Evolutionary conservation across 345 rosid genomes (phyloP), one percentile per base, ranked within the genome.

Genomic region (Melastoma malabathricum): DNA sequence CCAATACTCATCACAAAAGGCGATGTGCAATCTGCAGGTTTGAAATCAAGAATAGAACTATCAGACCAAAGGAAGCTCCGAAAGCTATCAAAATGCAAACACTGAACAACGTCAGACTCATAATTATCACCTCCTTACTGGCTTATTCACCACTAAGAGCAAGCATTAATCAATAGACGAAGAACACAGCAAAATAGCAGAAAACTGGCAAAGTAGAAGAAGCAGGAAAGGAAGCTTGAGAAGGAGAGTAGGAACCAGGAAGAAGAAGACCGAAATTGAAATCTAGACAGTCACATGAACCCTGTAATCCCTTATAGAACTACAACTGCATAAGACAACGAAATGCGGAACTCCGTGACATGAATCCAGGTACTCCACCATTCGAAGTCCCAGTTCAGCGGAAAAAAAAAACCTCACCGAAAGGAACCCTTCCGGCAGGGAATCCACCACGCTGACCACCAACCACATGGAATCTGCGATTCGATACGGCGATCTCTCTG

Each of bases 1-100:
- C 86, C 87, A 18, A 75, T 44, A 17, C 72, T 65, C 65, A 70
- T 58, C 2, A 60, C 68, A 14, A 78, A 71, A 52, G 70, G 60
- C 44, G 74, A 74, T 51, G 53, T 43, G 52, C 16, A 64, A 54
- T 65, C 97, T 89, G 64, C 15, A 14, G 13, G 55, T 54, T 57
- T 58, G 17, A 55, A 46, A 43, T 43, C n/a, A 3, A 47, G 16
- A 44, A 53, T 48, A 31, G 51, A 18, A 20, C 46, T 48, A 22
- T 34, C 12, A 46, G 46, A 66, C 51, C 44, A 41, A 50, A 44
- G 17, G 44, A n/a, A 19, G 46, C 13, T 25, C 25, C 12, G 13
- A 43, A 48, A 53, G 2, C 15, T n/a, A 50, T 17, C 39, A 44
- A 15, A 45, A 34, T 20, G 46, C 43, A 57, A 43, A 44, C 27